These are phyloP conservation scores for Zasmidium cellare DNA, from an alignment of 2,329 filamentous ascomycete species.

Conservation along the genomic window DNA sequence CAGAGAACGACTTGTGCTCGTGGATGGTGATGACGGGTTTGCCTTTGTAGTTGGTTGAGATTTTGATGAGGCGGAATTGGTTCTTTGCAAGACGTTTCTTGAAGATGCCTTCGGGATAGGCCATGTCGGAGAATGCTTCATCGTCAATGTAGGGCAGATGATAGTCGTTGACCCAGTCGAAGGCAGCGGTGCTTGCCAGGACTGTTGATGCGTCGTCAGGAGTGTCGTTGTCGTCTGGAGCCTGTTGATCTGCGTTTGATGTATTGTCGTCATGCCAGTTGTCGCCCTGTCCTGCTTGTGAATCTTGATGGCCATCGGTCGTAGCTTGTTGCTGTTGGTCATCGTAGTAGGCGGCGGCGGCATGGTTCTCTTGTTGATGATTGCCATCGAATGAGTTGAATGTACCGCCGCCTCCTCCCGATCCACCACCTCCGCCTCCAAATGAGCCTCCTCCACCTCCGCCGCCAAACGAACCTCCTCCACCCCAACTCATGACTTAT, in stretches of 20 bases:
- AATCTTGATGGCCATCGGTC: neutral
- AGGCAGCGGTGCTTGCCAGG: neutral
- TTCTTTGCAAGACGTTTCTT: neutral
- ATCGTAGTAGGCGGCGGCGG: neutral
- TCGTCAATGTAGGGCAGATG: neutral
- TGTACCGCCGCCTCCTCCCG: neutral
- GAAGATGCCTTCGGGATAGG: neutral
- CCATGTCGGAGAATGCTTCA: neutral
- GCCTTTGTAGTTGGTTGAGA: neutral
- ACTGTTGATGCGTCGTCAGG: neutral
- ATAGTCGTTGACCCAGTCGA: neutral
- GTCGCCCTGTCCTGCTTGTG: neutral
- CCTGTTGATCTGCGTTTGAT: neutral
- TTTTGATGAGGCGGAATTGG: neutral
- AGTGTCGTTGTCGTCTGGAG: neutral
- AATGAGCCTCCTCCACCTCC: neutral
- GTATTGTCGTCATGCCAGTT: neutral
- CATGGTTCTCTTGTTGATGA: neutral
- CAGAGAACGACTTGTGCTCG: neutral
- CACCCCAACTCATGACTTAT: neutral
- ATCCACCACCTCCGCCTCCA: neutral
- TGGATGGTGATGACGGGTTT: neutral
- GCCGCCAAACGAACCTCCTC: neutral
- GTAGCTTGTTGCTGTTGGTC: too few species aligned
- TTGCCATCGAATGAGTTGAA: neutral